phyloP scores from a whole-genome alignment of 2,329 filamentous ascomycete genomes.

The Colletotrichum lentis region DNA sequence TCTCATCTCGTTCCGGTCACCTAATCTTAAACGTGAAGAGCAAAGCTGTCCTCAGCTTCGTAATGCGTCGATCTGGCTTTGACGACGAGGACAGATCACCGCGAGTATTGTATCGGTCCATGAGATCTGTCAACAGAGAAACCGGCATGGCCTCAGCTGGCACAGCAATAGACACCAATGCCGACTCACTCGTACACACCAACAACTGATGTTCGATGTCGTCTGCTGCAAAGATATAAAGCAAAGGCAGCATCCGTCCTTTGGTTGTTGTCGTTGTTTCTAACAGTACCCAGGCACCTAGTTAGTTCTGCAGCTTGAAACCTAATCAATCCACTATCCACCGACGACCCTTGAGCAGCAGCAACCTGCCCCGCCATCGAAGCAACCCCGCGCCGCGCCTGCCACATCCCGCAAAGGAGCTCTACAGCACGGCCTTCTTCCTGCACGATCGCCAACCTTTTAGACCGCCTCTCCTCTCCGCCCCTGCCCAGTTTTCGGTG shows the following conservation, averaged over 20 bases:
- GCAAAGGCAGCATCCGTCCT: neutral
- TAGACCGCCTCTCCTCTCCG: neutral
- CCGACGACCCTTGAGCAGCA: conserved; percentile 14
- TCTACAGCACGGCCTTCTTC: conserved; percentile 8
- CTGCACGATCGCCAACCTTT: conserved; percentile 7
- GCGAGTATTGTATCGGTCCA: neutral
- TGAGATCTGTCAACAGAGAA: conserved; percentile 20
- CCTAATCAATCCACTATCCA: neutral
- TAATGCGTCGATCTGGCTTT: neutral
- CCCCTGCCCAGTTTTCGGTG: neutral
- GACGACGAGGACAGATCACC: conserved; percentile 31
- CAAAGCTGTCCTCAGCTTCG: conserved; percentile 4
- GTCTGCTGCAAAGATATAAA: conserved; percentile 1
- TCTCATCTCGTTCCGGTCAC: conserved; percentile 26
- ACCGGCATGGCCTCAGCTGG: neutral
- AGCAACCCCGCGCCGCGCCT: conserved; percentile 32
- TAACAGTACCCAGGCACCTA: too few relatives aligned
- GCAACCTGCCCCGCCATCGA: conserved; percentile 33
- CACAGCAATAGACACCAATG: neutral
- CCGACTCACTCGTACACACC: neutral
- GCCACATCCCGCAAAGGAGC: conserved; percentile 32
- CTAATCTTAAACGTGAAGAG: neutral
- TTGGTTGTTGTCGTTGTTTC: neutral
- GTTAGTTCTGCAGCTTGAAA: conserved; percentile 4
- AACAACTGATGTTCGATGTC: neutral